These are phyloP conservation scores for Proliferodiscus dingleyae DNA, from an alignment of 2,329 filamentous ascomycete genomes.

Conservation along the genomic window DNA sequence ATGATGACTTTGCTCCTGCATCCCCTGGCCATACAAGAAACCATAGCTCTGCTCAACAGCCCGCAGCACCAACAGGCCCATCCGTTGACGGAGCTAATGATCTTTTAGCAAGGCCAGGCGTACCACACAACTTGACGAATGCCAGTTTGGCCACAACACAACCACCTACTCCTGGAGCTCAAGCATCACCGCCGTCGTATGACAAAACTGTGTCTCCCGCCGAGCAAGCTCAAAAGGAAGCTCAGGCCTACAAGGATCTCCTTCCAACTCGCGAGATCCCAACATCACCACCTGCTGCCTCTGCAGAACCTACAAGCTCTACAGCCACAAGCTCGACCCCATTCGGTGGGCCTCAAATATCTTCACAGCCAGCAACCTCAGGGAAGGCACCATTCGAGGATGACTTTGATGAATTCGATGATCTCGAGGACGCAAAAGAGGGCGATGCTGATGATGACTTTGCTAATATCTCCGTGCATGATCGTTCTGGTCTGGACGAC, in stretches of 20 bases:
- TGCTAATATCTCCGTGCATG: constrained; percentile 58
- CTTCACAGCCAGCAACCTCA: constrained; percentile 33
- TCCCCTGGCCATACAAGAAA: constrained; percentile 29
- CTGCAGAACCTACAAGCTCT: constrained; percentile 25
- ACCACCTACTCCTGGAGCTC: constrained; percentile 48
- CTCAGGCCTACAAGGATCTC: constrained; percentile 47
- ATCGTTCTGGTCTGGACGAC: constrained; percentile 64
- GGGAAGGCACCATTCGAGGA: constrained; percentile 60
- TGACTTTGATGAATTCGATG: constrained; percentile 78
- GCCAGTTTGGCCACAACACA: constrained; percentile 25
- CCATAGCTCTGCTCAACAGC: constrained; percentile 20
- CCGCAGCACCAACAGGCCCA: constrained; percentile 21
- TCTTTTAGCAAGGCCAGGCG: constrained; percentile 27
- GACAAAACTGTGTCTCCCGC: constrained; percentile 37
- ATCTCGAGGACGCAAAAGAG: constrained; percentile 79
- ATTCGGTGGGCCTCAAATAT: constrained; percentile 21
- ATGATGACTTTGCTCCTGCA: constrained; percentile 81
- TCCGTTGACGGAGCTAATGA: constrained; percentile 29
- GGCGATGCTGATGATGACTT: constrained; percentile 76
- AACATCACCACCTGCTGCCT: constrained; percentile 27
- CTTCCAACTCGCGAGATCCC: constrained; percentile 51
- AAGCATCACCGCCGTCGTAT: constrained; percentile 54
- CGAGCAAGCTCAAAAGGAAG: constrained; percentile 44
- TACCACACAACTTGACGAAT: constrained; percentile 25
- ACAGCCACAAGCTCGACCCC: constrained; percentile 25